Evolutionary conservation across 352 stramenopile genomes (phyloP).

Genomic region (Phytophthora ramorum): DNA sequence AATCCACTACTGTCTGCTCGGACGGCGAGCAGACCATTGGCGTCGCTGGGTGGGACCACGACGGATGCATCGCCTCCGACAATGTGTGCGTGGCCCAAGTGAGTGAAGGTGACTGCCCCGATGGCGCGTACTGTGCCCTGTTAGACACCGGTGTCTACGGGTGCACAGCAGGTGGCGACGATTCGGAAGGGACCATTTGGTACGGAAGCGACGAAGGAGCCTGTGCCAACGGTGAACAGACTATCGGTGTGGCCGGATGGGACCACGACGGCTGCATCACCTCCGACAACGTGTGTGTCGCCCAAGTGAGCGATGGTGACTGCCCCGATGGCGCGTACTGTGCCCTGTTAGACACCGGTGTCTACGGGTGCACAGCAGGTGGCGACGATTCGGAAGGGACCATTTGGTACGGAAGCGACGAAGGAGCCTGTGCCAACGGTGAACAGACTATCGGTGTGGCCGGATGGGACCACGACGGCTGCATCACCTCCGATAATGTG

Average conservation of each 20-base stretch:
- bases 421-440: neutral
- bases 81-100: slow-evolving; percentile 27
- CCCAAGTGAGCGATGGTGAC: slow-evolving; percentile 20
- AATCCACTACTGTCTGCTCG: slow-evolving; percentile 9
- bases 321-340: slow-evolving; percentile 43
- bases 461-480: slow-evolving; percentile 17
- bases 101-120: slow-evolving; percentile 32
- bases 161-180: slow-evolving; percentile 30
- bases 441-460: slow-evolving; percentile 13
- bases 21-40: slow-evolving; percentile 25
- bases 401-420: neutral
- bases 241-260: slow-evolving; percentile 14
- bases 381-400: slow-evolving; percentile 14
- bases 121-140: slow-evolving; percentile 34
- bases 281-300: slow-evolving; percentile 20
- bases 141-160: slow-evolving; percentile 43
- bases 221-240: slow-evolving; percentile 1
- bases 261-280: slow-evolving; percentile 15
- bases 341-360: slow-evolving; percentile 30
- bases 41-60: slow-evolving; percentile 34
- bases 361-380: slow-evolving; percentile 41
- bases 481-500: slow-evolving; percentile 7
- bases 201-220: neutral
- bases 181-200: slow-evolving; percentile 5
- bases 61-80: slow-evolving; percentile 33